Evolutionary conservation across 441 rosid genomes (phyloP).

Genomic region (Populus tomentosa): DNA sequence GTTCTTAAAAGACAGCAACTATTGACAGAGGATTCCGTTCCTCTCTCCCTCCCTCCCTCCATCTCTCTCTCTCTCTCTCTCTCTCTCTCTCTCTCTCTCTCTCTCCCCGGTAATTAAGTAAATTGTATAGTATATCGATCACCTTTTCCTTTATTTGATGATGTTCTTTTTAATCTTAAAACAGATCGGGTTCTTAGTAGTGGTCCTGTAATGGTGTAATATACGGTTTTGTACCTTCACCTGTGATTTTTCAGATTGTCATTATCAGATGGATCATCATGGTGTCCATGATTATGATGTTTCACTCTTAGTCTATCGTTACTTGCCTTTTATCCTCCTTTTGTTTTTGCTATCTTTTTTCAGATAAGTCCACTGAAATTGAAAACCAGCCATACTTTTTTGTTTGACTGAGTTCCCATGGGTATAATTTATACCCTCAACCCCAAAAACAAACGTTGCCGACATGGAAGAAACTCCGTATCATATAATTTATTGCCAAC

Average conservation of each 20-base stretch:
- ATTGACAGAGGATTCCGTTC: conserved; percentile 23
- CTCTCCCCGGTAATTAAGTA: too few relatives aligned
- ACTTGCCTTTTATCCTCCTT: not conserved
- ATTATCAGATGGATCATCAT: not conserved
- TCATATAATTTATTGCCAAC: too few relatives aligned
- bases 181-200: not conserved
- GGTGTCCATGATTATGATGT: not conserved
- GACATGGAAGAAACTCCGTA: too few relatives aligned
- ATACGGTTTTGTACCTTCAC: not conserved
- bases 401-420: not conserved
- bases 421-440: not conserved
- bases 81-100: not conserved
- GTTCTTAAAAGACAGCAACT: conserved; percentile 25
- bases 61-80: too few relatives aligned
- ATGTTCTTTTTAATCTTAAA: not conserved
- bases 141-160: not conserved
- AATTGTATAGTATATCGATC: not conserved
- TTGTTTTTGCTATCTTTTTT: not conserved
- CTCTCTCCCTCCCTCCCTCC: too few relatives aligned
- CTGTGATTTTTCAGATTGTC: not conserved
- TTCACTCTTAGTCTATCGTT: not conserved
- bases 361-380: not conserved
- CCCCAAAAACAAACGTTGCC: not conserved
- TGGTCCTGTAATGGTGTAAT: not conserved
- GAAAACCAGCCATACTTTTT: not conserved